Base-by-base conservation (phyloP, 2,329 filamentous ascomycete genomes). In the Plectosphaerella sp. region DNA sequence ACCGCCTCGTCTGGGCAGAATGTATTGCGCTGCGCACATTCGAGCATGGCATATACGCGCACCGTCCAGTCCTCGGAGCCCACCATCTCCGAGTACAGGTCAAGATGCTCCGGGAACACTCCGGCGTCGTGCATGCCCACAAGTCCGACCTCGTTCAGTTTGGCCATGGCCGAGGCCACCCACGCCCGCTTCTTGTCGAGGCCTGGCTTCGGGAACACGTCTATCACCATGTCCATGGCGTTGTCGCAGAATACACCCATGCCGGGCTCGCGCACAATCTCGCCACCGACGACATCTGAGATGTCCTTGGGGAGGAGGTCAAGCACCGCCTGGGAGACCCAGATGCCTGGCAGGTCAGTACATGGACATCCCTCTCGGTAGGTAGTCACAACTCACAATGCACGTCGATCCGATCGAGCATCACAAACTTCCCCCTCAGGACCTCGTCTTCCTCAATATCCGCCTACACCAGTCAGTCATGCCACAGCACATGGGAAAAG, bases 171-270 rank as follows among this genome's bases (percentile, higher is more conserved):
- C 6, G 77, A 77, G 47, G 73, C 74, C 52, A 88, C 66, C 54
- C 80, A 84, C 22, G 64, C 66, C 5, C 73, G 72, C 61, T 82
- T 86, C 57, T 73, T 75, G n/a, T 72, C 71, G 5, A 65, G 66
- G 45, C 71, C 72, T 0, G 83, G 82, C 52, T 77, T 76, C 2
- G 84, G 84, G 72, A 82, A 86, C 16, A 80, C 59, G 2, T 72
- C 67, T 52, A 74, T 71, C 36, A 87, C 74, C 48, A 85, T 65
- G 43, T 85, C 81, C 78, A 88, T 87, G 22, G 86, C 85, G 61
- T 88, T 88, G 65, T 89, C 86, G 62, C 86, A 89, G 59, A 89
- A 88, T 10, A 89, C 84, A 42, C 86, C 86, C 60, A 78, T 74
- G 0, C 83, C 83, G 1, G 85, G 84, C 4, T 80, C 69, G 28